Percentiles rank a stretch among this genome's conserved stretches.
These are phyloP conservation scores for Pelargonium cotyledonis DNA, from an alignment of 441 rosid species.

Conservation along the genomic window DNA sequence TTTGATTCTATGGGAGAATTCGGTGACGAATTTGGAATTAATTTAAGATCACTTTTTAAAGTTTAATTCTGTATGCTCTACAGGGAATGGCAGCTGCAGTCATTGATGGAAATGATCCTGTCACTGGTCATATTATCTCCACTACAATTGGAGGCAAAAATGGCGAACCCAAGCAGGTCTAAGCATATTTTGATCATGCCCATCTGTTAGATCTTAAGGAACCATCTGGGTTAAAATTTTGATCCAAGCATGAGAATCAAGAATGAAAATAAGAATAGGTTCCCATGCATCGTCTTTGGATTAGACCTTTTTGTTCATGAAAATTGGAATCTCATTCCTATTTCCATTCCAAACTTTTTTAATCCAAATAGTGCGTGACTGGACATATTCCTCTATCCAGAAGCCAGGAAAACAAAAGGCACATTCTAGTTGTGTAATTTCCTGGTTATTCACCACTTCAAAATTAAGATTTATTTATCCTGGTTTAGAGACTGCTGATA, in stretches of 20 bases:
- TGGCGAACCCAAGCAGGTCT: conserved; percentile 65
- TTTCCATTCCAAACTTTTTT: neutral
- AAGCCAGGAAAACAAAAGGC: neutral
- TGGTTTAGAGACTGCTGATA: neutral
- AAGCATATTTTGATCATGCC: neutral
- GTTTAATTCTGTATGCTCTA: conserved; percentile 7
- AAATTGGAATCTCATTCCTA: neutral
- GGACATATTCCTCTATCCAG: no score
- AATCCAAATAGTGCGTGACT: no score
- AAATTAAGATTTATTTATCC: neutral
- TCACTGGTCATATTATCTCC: conserved; percentile 64
- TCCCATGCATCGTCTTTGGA: no score
- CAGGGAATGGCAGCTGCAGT: conserved; percentile 57
- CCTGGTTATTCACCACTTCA: neutral
- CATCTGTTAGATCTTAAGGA: neutral
- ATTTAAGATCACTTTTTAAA: neutral
- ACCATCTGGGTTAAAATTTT: no score
- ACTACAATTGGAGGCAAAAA: conserved; percentile 68
- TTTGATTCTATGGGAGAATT: neutral
- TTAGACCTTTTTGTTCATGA: no score
- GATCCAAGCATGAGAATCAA: no score
- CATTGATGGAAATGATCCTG: conserved; percentile 43
- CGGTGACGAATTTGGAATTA: neutral
- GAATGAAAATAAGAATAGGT: no score
- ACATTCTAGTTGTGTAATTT: neutral